Base-by-base conservation (phyloP, 2,329 filamentous ascomycete genomes). In the Colletotrichum sp. region DNA sequence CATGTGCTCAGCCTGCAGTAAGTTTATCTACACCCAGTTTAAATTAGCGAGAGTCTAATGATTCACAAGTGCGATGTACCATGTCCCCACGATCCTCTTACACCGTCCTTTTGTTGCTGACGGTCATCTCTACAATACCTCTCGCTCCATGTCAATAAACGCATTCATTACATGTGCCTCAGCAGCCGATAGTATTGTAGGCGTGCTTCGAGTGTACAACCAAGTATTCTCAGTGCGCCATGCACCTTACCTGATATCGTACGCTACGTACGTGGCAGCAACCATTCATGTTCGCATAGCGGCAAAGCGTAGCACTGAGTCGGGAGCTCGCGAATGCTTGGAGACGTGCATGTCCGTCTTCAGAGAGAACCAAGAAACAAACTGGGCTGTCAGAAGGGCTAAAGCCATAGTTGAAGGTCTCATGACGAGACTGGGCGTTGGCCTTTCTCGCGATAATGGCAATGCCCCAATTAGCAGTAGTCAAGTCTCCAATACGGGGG, bases 201-300 rank as follows among this genome's bases (percentile, higher is more conserved):
- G 80, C 5, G 78, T 90, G 0, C 76, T 89, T 0, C 82, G 83
- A 24, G 80, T 82, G 7, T 89, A 89, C 58, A 82, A 87, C 29
- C 78, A 80, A 34, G 80, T 83, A 0, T 90, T 87, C 54, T 86
- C 84, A 1, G 82, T 89, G 3, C 80, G 82, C 13, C 79, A 84
- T 13, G 86, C 88, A 0, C 89, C 89, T 0, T 90, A 90, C 69
- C 79, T 90, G 2, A 84, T 90, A 21, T 88, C 87, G 0, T 91
- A 91, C 77, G 87, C 89, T 0, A 89, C 87, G 0, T 91, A 90
- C 71, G 87, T 90, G 1, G 84, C 85, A 6, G 87, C 87, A 0
- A 90, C 87, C 0, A 89, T 90, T 21, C 85, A 87, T 65, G 86
- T 85, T 1, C 87, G 87, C 5, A 86, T 87, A 8, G 87, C 88